Conservation (phyloP, 1,284 basidiomycete species). For the Gastroboletus turbinatus region DNA sequence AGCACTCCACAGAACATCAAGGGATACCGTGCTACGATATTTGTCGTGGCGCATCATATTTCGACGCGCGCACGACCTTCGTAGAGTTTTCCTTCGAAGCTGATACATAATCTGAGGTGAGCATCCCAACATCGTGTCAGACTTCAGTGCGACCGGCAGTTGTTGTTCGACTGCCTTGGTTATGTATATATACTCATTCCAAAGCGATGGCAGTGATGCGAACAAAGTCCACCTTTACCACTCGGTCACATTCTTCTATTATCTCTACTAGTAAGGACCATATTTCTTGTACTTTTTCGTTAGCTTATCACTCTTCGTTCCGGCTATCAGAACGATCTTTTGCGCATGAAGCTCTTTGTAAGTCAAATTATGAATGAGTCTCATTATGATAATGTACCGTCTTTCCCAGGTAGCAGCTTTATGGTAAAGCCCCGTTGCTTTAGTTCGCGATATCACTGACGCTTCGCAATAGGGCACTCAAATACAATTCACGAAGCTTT, state of each 20-base stretch:
- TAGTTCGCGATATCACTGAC: not conserved
- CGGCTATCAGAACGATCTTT: conserved; percentile 15
- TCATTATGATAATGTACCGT: not conserved
- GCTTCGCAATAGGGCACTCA: not conserved
- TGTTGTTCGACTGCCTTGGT: not conserved
- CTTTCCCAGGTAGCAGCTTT: conserved; percentile 5
- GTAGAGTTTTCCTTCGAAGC: too few relatives aligned
- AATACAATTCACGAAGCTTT: conserved; percentile 8
- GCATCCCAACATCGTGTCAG: too few relatives aligned
- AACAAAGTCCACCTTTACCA: too few relatives aligned
- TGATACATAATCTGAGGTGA: too few relatives aligned
- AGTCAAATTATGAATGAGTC: not conserved
- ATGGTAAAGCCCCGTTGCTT: not conserved
- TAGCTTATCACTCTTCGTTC: not conserved
- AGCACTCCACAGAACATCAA: too few relatives aligned
- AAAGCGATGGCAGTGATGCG: not conserved
- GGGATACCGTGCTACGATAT: too few relatives aligned
- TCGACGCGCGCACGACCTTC: too few relatives aligned
- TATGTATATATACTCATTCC: not conserved
- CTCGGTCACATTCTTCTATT: not conserved
- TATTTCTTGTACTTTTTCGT: too few relatives aligned
- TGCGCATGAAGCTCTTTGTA: conserved; percentile 11
- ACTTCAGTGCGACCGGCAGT: too few relatives aligned
- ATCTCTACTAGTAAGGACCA: too few relatives aligned
- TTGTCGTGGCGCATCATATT: too few relatives aligned